A percentile compares a stretch with the other conserved stretches of the same genome.
phyloP scores from a whole-genome alignment of 1,139 yeast genomes.

The Zhuliangozyma parablackwelliae region DNA sequence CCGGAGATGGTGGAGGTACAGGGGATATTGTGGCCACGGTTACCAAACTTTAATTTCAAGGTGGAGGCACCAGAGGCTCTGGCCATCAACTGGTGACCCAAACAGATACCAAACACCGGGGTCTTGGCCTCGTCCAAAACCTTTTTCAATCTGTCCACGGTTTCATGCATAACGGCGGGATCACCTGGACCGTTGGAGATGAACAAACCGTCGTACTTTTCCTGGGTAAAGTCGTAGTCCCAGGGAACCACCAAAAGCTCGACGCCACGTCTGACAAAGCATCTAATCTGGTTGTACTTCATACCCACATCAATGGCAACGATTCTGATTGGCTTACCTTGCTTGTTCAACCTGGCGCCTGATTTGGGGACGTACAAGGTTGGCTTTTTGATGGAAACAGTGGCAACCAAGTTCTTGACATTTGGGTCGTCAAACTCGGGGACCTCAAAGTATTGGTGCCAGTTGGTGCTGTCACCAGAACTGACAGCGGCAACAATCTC shows the following conservation, averaged over 20 bases:
- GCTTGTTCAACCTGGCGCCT: constrained; percentile 50
- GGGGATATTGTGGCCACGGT: constrained; percentile 99
- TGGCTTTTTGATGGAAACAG: constrained; percentile 78
- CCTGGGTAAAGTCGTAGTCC: constrained; percentile 78
- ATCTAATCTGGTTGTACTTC: constrained; percentile 96
- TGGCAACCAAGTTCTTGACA: constrained; percentile 82
- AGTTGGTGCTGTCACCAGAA: constrained; percentile 19
- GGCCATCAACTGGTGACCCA: constrained; percentile 97
- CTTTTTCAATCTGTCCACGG: constrained; percentile 54
- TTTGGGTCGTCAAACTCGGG: constrained; percentile 96
- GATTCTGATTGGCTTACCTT: constrained; percentile 77
- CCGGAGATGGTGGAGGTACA: constrained; percentile 92
- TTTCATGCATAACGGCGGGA: constrained; percentile 76
- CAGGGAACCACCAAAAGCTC: constrained; percentile 95
- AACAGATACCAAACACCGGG: constrained; percentile 94
- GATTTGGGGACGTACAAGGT: constrained; percentile 58
- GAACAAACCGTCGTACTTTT: constrained; percentile 89
- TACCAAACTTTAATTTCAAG: constrained; percentile 91
- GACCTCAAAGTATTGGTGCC: constrained; percentile 63
- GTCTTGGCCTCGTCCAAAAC: constrained; percentile 62
- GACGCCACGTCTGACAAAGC: constrained; percentile 94
- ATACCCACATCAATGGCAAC: constrained; percentile 96
- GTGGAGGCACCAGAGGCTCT: constrained; percentile 95
- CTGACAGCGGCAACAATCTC: constrained; percentile 20
- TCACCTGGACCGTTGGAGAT: constrained; percentile 99